phyloP scores from a whole-genome alignment of 352 stramenopile genomes.

The Saprolegnia parasitica region DNA sequence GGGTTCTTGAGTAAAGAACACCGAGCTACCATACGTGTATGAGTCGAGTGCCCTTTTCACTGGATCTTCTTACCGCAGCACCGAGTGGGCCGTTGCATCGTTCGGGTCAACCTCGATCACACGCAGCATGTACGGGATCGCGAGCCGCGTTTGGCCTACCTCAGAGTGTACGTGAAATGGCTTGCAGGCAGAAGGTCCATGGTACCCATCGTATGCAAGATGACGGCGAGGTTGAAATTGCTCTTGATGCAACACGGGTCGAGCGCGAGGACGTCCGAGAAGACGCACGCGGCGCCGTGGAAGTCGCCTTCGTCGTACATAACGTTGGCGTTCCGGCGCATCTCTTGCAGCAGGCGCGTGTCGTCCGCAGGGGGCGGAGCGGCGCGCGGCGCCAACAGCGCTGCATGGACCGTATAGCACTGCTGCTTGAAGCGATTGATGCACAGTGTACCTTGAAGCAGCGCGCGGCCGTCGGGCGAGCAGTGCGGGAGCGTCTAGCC shows the following conservation, averaged over 20 bases:
- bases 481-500: conserved; percentile 33
- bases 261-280: conserved; percentile 44
- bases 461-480: conserved; percentile 40
- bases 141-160: conserved; percentile 62
- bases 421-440: conserved; percentile 31
- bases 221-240: conserved; percentile 74
- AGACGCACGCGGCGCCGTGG: conserved; percentile 40
- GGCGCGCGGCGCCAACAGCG: conserved; percentile 33
- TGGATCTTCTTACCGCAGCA: conserved; percentile 43
- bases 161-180: neutral
- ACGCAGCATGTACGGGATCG: conserved; percentile 57
- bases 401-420: neutral
- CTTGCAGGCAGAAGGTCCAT: too few relatives aligned
- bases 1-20: conserved; percentile 59
- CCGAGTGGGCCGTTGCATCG: conserved; percentile 71
- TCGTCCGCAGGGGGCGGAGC: neutral
- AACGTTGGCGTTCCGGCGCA: conserved; percentile 40
- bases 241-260: conserved; percentile 53
- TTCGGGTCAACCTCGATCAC: conserved; percentile 59
- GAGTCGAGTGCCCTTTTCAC: neutral
- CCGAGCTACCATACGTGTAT: conserved; percentile 35
- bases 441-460: conserved; percentile 36
- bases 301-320: conserved; percentile 57
- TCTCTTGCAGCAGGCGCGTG: conserved; percentile 26
- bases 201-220: conserved; percentile 58